Base-by-base conservation (phyloP, 1,284 basidiomycete species). In the Cerrena zonata region DNA sequence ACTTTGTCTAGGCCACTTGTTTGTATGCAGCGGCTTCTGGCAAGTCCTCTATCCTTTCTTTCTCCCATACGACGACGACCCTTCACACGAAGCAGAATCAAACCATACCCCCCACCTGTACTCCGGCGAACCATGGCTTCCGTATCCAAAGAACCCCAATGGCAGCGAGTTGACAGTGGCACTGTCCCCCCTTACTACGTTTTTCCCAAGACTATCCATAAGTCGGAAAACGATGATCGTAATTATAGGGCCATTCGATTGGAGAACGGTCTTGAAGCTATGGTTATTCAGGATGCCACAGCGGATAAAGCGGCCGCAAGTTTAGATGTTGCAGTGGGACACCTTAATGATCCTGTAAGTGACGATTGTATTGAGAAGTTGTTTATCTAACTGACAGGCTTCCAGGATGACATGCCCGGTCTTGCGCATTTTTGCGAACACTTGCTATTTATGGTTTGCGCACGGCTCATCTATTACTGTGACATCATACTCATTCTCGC, bases 281-380 rank as follows among this genome's bases (percentile, higher is more conserved):
- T 91, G 55, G 70, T 99, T 15, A 80, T 98, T 19, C 89, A 90
- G 54, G 96, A 99, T 66, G 71, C 80, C 0, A 84, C 85, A 59
- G 86, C 93, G 4, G 96, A 99, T 73, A 97, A 96, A 73, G 89
- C 93, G 4, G 91, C 93, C 0, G 96, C 95, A 0, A 93, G 91
- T 61, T 78, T 99, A 68, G 92, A 96, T 70, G 93, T 99, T 43
- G 89, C 89, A 18, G 94, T 98, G 1, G 96, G 96, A 2, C 95
- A 99, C 69, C 72, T 99, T 52, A 84, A 80, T 40, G 96, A 99
- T 67, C 96, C 95, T 4, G 91, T 90, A 62, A 70, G 89, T 77
- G 15, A 40, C 26, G 18, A 18, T 40, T 24, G 39, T 10, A 15
- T 12, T 38, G 22, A 23, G 18, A 34, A 18, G 43, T 46, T 25